Base-by-base conservation (phyloP, 768 basidiomycete species). In the Kwoniella dejecticola region DNA sequence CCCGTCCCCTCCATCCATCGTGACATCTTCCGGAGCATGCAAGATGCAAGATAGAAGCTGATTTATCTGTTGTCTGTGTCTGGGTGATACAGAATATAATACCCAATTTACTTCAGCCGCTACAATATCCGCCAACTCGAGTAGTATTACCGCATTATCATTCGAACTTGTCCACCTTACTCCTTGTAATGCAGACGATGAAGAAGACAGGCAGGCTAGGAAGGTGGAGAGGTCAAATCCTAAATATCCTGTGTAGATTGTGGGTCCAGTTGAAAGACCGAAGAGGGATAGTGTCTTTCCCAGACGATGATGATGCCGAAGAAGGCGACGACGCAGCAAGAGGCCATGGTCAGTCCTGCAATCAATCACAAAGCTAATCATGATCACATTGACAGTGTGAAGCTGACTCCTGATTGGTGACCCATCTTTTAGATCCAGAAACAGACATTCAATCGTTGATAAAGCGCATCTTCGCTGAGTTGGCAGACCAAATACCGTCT, bases 211-310 rank as follows among this genome's bases (percentile, higher is more conserved):
- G 64, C 12, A 57, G 77, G 8, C 60, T 74, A 27, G 50, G 47
- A 1, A 31, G 74, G 38, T 79, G 77, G 77, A 49, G 77, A 31
- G 77, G 77, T 15, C 69, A 77, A 59, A 75, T 77, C 12, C 19
- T 79, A 27, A 68, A 77, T 48, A 67, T 69, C 0, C 44, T 70
- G 3, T 56, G 63, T 23, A 50, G 69, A 29, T 60, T 72, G 30
- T 64, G 70, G 64, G 48, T 68, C 1, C 48, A 68, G 3, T 24
- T 72, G 23, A 29, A 59, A 24, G 69, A 73, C 29, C 19, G 63
- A 11, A 17, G 11, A 58, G 56, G 40, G 19, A 13, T 53, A 38
- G 7, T 36, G 15, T 7, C 7, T 36, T 36, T 36, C n/a, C n/a
- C n/a, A 36, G 33, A 36, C 7, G 33, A 36, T 7, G 46, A 31